Evolutionary conservation across 192 early-diverging fungal species (phyloP), one percentile per base, ranked within the genome.

Genomic region (Gigaspora rosea): DNA sequence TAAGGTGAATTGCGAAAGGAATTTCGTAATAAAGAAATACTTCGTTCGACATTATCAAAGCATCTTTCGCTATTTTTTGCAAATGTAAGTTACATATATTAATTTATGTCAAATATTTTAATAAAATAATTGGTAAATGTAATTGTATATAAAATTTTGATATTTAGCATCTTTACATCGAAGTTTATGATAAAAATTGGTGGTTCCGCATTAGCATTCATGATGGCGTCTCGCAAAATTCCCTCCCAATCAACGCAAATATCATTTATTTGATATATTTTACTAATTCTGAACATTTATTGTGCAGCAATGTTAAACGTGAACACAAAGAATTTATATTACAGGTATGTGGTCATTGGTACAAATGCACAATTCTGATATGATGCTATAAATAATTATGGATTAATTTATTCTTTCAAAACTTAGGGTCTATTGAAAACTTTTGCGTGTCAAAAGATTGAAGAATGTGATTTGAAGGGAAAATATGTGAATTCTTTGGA

Each of bases 131-230:
- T 50, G 9, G 2, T 33, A 48, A n/a, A 74, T 35, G 7, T 22
- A 36, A 10, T 64, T 75, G 22, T 36, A 57, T 1, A 51, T 64
- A n/a, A 27, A 3, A 7, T 27, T 50, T 56, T 76, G 41, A 7
- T 41, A 16, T 52, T 68, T 46, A 82, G 81, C 81, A 84, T 51
- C 57, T 81, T 2, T 78, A 84, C 58, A 57, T 54, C 16, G 35
- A 71, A 22, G 63, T 57, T 16, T 73, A 77, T 18, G 54, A 77
- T 62, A 57, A 83, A 8, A 81, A 78, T 70, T 54, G 80, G 48
- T 86, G 85, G 85, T 78, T 86, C 22, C 75, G 85, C 58, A 82
- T 86, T 80, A 81, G 79, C 71, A 72, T 86, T 32, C 76, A 81
- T 61, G 85, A 86, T 51, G 81, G 84, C 15, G 54, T 85, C 61